A percentile compares a stretch with the other conserved stretches of the same genome.
Evolutionary conservation across 2,329 filamentous ascomycete species (phyloP).

Genomic region (Fusarium illudens): DNA sequence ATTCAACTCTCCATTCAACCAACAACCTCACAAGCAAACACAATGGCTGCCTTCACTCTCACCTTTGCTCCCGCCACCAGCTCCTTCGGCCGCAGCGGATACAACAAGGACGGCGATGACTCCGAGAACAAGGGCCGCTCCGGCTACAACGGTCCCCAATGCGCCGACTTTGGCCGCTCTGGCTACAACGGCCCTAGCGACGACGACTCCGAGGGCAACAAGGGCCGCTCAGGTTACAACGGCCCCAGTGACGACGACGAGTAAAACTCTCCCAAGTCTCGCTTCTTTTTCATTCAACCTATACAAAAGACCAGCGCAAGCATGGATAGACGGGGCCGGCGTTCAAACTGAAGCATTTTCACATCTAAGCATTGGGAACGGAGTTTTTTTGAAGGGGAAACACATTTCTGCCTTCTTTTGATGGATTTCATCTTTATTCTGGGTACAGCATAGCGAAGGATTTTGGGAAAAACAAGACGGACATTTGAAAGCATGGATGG

Average conservation of each 20-base stretch:
- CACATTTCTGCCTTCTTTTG: constrained; percentile 2
- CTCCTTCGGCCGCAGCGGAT: constrained; percentile 37
- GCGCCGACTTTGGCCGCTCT: constrained; percentile 51
- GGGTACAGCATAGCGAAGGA: constrained; percentile 19
- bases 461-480: constrained; percentile 13
- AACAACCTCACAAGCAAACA: constrained; percentile 3
- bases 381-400: constrained; percentile 19
- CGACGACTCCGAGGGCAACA: constrained; percentile 46
- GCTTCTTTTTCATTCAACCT: neutral
- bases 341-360: constrained; percentile 28
- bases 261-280: constrained; percentile 23
- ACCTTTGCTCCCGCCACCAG: constrained; percentile 37
- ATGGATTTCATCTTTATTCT: constrained; percentile 1
- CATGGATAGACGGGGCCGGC: constrained; percentile 30
- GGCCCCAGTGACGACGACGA: constrained; percentile 47
- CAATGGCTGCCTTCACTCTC: constrained; percentile 46
- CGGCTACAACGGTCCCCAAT: constrained; percentile 54
- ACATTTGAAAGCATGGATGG: constrained; percentile 13
- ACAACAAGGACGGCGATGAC: constrained; percentile 42
- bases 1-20: neutral
- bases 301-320: constrained; percentile 23
- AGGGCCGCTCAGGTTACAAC: constrained; percentile 55
- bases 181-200: constrained; percentile 51
- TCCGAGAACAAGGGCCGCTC: constrained; percentile 50
- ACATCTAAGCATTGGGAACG: constrained; percentile 21